These are phyloP conservation scores for Globisporangium perplexum DNA, from an alignment of 352 stramenopile species.

Conservation along the genomic window DNA sequence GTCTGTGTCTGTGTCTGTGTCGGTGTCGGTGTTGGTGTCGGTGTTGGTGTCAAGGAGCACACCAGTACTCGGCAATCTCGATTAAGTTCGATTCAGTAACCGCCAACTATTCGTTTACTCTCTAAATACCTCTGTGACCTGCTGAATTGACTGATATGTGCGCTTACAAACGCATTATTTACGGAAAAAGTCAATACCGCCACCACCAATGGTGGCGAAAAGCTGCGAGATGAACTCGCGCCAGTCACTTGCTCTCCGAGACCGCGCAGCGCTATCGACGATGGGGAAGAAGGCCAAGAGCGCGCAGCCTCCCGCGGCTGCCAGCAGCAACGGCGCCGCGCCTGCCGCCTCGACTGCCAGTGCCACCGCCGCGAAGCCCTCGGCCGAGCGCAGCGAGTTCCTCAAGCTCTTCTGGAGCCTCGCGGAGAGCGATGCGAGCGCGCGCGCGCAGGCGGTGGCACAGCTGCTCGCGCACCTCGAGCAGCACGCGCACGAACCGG, in stretches of 20 bases:
- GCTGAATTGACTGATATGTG: no score
- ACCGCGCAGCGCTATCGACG: not conserved
- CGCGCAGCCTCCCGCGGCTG: no score
- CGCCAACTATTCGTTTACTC: no score
- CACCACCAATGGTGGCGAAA: not conserved
- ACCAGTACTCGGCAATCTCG: no score
- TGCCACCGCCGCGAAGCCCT: slow-evolving; percentile 6
- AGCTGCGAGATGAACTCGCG: not conserved
- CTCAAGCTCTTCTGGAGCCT: slow-evolving; percentile 88
- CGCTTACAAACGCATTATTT: not conserved
- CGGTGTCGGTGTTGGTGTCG: no score
- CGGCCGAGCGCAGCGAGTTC: slow-evolving; percentile 51
- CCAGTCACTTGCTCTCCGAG: slow-evolving; percentile 1
- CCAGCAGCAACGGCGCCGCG: not conserved
- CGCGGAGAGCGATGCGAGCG: slow-evolving; percentile 61
- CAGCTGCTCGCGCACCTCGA: slow-evolving; percentile 49
- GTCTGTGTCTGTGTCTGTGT: no score
- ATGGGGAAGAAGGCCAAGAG: not conserved
- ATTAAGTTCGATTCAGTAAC: no score
- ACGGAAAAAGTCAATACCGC: not conserved
- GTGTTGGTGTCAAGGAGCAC: no score
- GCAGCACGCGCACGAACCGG: slow-evolving; percentile 17
- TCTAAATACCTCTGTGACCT: no score
- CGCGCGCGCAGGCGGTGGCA: slow-evolving; percentile 51
- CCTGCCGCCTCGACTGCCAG: not conserved